Percentiles rank a stretch among this genome's conserved stretches.
Evolutionary conservation across 192 early-diverging fungal species (phyloP).

Genomic region (Backusella parvicylindrica): DNA sequence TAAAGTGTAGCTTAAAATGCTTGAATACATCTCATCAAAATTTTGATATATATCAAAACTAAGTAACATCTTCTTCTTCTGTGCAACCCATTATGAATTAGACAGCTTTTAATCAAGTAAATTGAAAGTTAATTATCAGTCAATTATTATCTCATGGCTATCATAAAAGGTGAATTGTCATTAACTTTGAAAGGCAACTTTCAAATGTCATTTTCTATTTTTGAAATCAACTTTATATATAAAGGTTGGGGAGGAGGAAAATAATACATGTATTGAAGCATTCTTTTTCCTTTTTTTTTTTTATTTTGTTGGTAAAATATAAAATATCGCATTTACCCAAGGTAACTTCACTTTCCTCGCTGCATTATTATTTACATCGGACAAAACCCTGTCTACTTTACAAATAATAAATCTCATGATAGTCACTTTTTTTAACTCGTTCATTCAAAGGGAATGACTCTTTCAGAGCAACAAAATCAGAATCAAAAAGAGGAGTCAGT

Average conservation of each 20-base stretch:
- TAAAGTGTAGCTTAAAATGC: neutral
- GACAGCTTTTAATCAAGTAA: neutral
- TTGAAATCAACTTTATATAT: neutral
- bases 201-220: too few relatives aligned
- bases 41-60: too few relatives aligned
- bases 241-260: neutral
- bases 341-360: neutral
- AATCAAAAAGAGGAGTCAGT: neutral
- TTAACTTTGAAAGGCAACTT: neutral
- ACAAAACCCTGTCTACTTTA: neutral
- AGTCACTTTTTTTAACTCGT: neutral
- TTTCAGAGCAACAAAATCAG: neutral
- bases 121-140: neutral
- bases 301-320: neutral
- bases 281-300: neutral
- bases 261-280: neutral
- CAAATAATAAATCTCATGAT: too few relatives aligned
- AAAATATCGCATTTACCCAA: neutral
- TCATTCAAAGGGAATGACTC: neutral
- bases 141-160: neutral
- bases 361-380: neutral
- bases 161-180: neutral
- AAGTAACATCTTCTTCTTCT: neutral
- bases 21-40: too few relatives aligned
- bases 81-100: neutral